These are phyloP conservation scores for Cordyceps farinosa DNA, from an alignment of 2,329 filamentous ascomycete genomes.

Conservation along the genomic window DNA sequence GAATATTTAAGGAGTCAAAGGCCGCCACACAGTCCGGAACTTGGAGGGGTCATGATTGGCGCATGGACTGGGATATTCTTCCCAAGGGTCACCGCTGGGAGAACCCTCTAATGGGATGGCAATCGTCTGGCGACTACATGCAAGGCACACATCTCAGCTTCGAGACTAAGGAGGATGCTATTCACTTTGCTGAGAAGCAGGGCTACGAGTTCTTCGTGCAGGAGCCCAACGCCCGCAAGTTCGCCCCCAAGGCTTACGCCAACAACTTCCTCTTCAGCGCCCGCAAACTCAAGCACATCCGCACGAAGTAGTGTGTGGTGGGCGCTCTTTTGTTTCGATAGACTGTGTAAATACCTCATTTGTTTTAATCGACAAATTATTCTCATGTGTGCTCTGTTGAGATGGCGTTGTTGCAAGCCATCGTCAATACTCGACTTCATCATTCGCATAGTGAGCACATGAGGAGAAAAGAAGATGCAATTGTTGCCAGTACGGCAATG, in stretches of 20 bases:
- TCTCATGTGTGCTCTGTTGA: not conserved
- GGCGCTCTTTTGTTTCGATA: not conserved
- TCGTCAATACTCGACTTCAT: not conserved
- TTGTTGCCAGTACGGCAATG: not conserved
- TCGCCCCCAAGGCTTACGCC: conserved; percentile 89
- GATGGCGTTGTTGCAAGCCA: too few species aligned
- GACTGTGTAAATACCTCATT: conserved; percentile 16
- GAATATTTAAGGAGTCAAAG: conserved; percentile 89
- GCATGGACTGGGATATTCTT: conserved; percentile 97
- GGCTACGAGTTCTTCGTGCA: conserved; percentile 99
- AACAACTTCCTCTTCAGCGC: conserved; percentile 90
- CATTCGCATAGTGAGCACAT: not conserved
- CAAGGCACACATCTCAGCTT: conserved; percentile 91
- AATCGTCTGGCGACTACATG: conserved; percentile 92
- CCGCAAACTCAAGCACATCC: conserved; percentile 82
- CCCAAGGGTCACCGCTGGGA: conserved; percentile 95
- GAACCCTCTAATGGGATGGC: conserved; percentile 98
- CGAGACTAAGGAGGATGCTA: conserved; percentile 89
- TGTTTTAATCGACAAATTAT: not conserved
- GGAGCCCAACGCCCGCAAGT: conserved; percentile 85
- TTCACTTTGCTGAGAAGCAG: conserved; percentile 95
- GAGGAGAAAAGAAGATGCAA: not conserved
- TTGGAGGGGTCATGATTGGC: conserved; percentile 82
- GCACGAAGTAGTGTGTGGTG: conserved; percentile 62
- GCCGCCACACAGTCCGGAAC: conserved; percentile 93